phyloP scores from a whole-genome alignment of 768 basidiomycete genomes.

The Dacryopinax spathularia region DNA sequence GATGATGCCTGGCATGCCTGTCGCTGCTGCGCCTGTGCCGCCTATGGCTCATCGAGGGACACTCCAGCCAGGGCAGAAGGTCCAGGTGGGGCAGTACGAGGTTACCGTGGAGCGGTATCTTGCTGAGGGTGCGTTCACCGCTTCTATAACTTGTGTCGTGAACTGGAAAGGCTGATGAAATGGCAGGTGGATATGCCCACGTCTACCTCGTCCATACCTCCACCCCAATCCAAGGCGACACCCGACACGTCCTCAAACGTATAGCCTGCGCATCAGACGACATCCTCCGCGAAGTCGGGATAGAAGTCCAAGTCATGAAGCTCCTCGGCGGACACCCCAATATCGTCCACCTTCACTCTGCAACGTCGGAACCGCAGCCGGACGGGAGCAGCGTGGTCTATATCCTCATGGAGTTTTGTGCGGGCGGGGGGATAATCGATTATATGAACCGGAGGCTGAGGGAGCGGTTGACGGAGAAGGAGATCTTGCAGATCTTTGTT shows the following conservation, averaged over 20 bases:
- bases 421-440: conserved; percentile 96
- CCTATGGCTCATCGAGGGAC: conserved; percentile 22
- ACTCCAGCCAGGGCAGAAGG: conserved; percentile 55
- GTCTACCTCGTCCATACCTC: conserved; percentile 89
- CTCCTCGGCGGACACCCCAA: conserved; percentile 85
- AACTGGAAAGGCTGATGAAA: background rate
- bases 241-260: conserved; percentile 91
- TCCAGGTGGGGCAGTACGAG: conserved; percentile 75
- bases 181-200: conserved; percentile 87
- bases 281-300: conserved; percentile 86
- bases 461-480: conserved; percentile 85
- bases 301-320: conserved; percentile 98
- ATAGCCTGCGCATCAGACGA: conserved; percentile 83
- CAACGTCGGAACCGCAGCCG: conserved; percentile 73
- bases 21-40: background rate
- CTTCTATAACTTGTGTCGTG: background rate
- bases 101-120: conserved; percentile 92
- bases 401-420: conserved; percentile 95
- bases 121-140: conserved; percentile 60
- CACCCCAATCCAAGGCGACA: conserved; percentile 76
- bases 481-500: conserved; percentile 94
- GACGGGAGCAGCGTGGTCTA: conserved; percentile 87
- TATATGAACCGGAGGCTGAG: conserved; percentile 97
- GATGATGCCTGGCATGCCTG: background rate
- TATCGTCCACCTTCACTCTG: conserved; percentile 91